These are phyloP conservation scores for Wallacemonas collosoma DNA, from an alignment of 208 protist genomes.

Conservation along the genomic window DNA sequence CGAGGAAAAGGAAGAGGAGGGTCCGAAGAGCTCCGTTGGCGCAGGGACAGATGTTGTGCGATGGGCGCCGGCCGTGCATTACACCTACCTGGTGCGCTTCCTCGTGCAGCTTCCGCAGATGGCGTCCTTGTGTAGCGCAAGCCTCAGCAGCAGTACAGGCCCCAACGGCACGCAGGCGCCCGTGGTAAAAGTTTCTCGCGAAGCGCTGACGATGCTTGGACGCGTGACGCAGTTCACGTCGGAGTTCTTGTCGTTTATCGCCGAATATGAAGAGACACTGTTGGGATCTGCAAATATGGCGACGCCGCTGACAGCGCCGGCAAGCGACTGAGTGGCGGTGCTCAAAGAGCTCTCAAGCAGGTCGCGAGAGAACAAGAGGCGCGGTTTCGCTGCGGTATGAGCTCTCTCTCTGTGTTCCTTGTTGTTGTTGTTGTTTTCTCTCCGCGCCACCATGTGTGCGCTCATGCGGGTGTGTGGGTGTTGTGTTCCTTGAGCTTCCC, in stretches of 20 bases:
- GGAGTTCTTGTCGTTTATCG: slow-evolving; percentile 73
- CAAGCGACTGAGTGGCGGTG: background rate
- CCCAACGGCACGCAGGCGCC: slow-evolving; percentile 7
- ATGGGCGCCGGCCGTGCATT: slow-evolving; percentile 47
- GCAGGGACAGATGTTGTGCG: background rate
- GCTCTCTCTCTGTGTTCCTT: no score
- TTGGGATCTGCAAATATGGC: slow-evolving; percentile 4
- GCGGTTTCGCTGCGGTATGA: no score
- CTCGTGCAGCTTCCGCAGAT: slow-evolving; percentile 87
- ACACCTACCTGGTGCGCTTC: slow-evolving; percentile 79
- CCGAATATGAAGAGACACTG: slow-evolving; percentile 45
- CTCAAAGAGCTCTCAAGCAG: no score
- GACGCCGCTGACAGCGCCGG: background rate
- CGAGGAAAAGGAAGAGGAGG: no score
- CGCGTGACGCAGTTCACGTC: slow-evolving; percentile 65
- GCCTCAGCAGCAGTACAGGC: slow-evolving; percentile 3
- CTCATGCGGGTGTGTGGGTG: slow-evolving; percentile 10
- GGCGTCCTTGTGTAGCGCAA: slow-evolving; percentile 63
- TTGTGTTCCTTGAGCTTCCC: background rate
- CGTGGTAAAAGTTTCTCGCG: slow-evolving; percentile 44
- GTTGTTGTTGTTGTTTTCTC: no score
- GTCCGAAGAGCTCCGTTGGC: no score
- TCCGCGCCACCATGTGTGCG: background rate
- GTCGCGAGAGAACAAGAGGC: no score
- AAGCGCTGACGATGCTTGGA: slow-evolving; percentile 53